Base-by-base conservation (phyloP, 2,329 filamentous ascomycete species). In the Aspergillus hiratsukae region DNA sequence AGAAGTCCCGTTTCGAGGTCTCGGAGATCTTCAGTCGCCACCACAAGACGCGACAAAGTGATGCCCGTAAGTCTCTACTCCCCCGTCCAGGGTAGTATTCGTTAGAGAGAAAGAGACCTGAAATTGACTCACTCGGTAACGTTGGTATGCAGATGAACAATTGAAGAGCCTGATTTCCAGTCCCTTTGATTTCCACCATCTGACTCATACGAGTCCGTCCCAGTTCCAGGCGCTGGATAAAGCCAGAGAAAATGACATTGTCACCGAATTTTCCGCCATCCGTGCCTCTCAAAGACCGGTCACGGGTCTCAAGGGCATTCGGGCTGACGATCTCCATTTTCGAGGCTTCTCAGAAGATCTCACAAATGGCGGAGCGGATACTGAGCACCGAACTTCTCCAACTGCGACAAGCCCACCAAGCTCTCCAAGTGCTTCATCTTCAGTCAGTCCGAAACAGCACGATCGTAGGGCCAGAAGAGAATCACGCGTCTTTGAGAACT, bases 141-240 rank as follows among this genome's bases (percentile, higher is more conserved):
- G 17, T 37, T 17, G 31, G 31, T 37, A 17, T 37, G 45, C 59
- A 78, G 75, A 73, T 61, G 70, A 73, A 53, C 69, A 71, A 21
- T 55, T 76, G 53, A 82, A 81, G 66, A 72, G 71, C 45, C 73
- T 75, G 56, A 87, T 87, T 52, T 87, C 84, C 0, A 79, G 79
- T 55, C 84, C 84, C 1, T 87, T 84, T 69, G 82, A 85, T 63
- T 87, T 87, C 65, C 83, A 86, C 59, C 84, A 87, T 64, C 70
- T 87, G 52, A 83, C 82, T 37, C 83, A 87, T 65, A 83, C 83
- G 28, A 79, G 80, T 55, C 78, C 80, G 25, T 70, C 79, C 25
- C 80, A 86, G 55, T 78, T 85, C 55, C 76, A 80, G 31, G 74
- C 74, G 3, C 70, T 86, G 21, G 78, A 83, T 41, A 77, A 76